phyloP scores from a whole-genome alignment of 257 asterid species.

The Prunella vulgaris region DNA sequence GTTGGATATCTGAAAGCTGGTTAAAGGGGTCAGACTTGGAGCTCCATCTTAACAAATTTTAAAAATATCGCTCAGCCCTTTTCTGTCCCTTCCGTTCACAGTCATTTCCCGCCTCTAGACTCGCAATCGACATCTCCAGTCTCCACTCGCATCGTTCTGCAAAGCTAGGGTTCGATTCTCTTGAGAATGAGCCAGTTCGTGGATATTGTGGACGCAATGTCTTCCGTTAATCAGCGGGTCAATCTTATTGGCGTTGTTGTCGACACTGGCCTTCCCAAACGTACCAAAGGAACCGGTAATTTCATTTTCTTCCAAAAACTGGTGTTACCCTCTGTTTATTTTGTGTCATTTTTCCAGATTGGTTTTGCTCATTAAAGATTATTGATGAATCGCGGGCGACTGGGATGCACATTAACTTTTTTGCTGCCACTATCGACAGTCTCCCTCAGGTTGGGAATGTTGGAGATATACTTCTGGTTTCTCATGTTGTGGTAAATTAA shows the following conservation, averaged over 20 bases:
- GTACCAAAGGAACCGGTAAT: constrained; percentile 63
- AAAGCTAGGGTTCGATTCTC: constrained; percentile 20
- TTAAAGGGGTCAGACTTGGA: no score
- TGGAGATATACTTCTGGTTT: constrained; percentile 62
- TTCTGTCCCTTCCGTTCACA: no score
- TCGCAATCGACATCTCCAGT: neutral
- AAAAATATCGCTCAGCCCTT: no score
- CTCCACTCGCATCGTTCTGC: neutral
- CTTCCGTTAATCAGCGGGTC: constrained; percentile 52
- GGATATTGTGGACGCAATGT: constrained; percentile 46
- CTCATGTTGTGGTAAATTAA: constrained; percentile 55
- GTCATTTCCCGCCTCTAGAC: neutral
- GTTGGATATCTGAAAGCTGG: no score
- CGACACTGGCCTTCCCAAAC: constrained; percentile 49
- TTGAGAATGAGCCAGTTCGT: constrained; percentile 47
- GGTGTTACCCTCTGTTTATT: neutral
- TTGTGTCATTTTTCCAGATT: constrained; percentile 41
- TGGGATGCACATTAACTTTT: constrained; percentile 46
- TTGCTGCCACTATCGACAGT: constrained; percentile 49
- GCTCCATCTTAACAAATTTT: no score
- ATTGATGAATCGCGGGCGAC: constrained; percentile 55
- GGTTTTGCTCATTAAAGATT: constrained; percentile 42
- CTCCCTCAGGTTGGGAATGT: constrained; percentile 55
- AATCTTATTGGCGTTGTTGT: constrained; percentile 59
- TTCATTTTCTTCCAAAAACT: neutral